Percentiles rank a stretch among this genome's conserved stretches.
phyloP scores from a whole-genome alignment of 495 filamentous ascomycete species.

The Penicillium odoratum region DNA sequence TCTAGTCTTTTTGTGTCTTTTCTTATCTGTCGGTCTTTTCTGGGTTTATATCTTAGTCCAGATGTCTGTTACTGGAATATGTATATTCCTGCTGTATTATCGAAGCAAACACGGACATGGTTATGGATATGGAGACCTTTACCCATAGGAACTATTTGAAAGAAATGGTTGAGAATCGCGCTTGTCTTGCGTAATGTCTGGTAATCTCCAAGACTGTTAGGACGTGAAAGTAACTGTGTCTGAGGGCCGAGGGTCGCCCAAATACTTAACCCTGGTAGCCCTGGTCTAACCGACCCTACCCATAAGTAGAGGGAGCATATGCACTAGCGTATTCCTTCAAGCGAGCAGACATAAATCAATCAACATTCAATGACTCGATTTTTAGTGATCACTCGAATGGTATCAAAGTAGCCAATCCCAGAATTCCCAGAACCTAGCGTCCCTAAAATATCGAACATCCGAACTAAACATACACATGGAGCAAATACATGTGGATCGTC shows the following conservation, averaged over 20 bases:
- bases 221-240: too few species aligned
- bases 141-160: background rate
- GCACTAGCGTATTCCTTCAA: background rate
- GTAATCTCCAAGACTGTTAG: too few species aligned
- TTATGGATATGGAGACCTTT: background rate
- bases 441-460: background rate
- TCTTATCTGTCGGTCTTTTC: background rate
- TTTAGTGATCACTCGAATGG: background rate
- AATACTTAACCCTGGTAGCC: too few species aligned
- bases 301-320: too few species aligned
- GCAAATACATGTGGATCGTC: background rate
- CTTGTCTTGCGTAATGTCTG: too few species aligned
- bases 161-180: background rate
- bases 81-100: background rate
- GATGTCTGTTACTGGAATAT: background rate
- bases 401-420: background rate
- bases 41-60: background rate
- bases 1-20: background rate
- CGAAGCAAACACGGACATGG: background rate
- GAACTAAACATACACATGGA: background rate
- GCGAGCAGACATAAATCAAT: background rate
- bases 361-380: background rate
- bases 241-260: too few species aligned
- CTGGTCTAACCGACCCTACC: too few species aligned
- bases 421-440: background rate